Percentiles rank a stretch among this genome's conserved stretches.
phyloP scores from a whole-genome alignment of 352 stramenopile species.

The Globisporangium irregulare region DNA sequence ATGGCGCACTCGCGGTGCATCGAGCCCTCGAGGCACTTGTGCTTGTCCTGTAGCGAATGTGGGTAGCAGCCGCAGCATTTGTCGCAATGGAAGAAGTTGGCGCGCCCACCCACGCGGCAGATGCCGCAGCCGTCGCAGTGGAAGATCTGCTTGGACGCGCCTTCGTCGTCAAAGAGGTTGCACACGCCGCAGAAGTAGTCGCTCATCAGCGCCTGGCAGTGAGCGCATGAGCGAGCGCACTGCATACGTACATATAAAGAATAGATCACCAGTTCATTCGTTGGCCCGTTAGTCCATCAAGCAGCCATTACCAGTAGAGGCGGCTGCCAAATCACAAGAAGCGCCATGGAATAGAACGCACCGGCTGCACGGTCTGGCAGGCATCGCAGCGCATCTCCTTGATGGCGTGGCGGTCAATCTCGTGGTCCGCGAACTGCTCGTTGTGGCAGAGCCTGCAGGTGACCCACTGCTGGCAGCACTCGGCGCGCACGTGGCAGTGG shows the following conservation, averaged over 20 bases:
- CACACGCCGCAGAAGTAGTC: slow-evolving; percentile 66
- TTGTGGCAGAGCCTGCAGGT: slow-evolving; percentile 74
- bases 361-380: slow-evolving; percentile 57
- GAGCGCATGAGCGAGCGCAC: slow-evolving; percentile 48
- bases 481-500: slow-evolving; percentile 61
- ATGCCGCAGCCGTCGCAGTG: slow-evolving; percentile 78
- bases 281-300: too few relatives aligned
- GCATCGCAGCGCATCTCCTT: slow-evolving; percentile 60
- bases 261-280: neutral
- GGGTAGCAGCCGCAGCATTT: slow-evolving; percentile 81
- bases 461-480: slow-evolving; percentile 77
- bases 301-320: neutral
- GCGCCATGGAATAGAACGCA: slow-evolving; percentile 19
- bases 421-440: slow-evolving; percentile 46
- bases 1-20: slow-evolving; percentile 84
- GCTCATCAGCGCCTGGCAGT: slow-evolving; percentile 48
- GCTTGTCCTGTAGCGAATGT: slow-evolving; percentile 59
- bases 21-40: slow-evolving; percentile 76
- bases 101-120: slow-evolving; percentile 66
- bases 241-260: slow-evolving; percentile 17
- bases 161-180: slow-evolving; percentile 76
- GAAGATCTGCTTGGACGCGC: slow-evolving; percentile 60
- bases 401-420: slow-evolving; percentile 79
- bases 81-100: slow-evolving; percentile 79
- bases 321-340: neutral